Evolutionary conservation across 345 rosid genomes (phyloP).

Genomic region (Hibiscus mutabilis): DNA sequence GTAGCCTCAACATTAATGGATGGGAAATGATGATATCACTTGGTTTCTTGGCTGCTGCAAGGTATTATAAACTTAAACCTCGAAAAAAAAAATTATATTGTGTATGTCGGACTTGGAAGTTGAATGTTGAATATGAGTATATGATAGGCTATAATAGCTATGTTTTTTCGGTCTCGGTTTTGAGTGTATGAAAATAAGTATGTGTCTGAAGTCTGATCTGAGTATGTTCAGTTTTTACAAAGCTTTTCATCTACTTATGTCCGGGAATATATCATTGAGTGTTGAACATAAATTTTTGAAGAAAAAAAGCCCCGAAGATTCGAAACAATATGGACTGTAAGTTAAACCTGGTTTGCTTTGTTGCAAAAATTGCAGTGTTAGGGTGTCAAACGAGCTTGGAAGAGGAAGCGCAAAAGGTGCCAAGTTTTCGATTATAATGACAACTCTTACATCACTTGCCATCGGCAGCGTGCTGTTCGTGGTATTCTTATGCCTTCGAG

Average conservation of each 20-base stretch:
- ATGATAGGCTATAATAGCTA: too few species aligned
- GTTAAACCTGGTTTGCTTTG: neutral
- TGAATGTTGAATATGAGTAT: too few species aligned
- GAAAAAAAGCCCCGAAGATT: neutral
- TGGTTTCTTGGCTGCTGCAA: conserved; percentile 38
- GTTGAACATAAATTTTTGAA: too few species aligned
- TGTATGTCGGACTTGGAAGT: too few species aligned
- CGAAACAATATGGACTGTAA: neutral
- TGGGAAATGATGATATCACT: conserved; percentile 82
- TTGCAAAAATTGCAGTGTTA: conserved; percentile 37
- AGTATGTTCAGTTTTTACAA: too few species aligned
- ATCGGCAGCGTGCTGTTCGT: conserved; percentile 45
- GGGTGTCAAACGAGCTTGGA: conserved; percentile 83
- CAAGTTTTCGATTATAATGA: conserved; percentile 40
- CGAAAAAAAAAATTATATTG: neutral
- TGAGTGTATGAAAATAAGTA: too few species aligned
- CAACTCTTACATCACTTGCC: conserved; percentile 42
- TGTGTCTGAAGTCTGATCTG: too few species aligned
- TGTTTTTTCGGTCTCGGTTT: too few species aligned
- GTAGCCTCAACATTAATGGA: conserved; percentile 67
- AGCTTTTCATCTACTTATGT: too few species aligned
- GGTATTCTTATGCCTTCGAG: conserved; percentile 43
- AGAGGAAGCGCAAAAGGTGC: conserved; percentile 50
- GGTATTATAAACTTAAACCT: neutral
- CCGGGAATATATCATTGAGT: too few species aligned